phyloP scores from a whole-genome alignment of 352 stramenopile genomes.

The Globisporangium perplexum region DNA sequence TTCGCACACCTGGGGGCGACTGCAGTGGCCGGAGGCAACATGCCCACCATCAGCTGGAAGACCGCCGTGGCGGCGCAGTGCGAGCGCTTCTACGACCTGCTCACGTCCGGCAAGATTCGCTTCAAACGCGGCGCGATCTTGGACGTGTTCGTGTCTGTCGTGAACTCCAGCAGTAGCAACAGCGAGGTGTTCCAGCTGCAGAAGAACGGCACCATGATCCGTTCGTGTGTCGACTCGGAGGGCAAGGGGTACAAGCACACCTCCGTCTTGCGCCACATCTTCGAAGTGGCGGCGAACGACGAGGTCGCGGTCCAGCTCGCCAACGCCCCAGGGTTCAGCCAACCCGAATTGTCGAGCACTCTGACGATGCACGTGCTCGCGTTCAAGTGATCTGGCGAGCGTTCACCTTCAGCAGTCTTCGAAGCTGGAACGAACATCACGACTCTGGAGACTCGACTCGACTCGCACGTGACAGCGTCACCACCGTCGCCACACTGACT shows the following conservation, averaged over 20 bases:
- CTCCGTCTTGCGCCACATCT: background rate
- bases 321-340: background rate
- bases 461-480: too few species aligned
- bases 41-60: background rate
- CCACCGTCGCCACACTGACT: too few species aligned
- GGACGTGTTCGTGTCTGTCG: background rate
- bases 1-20: too few species aligned
- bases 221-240: background rate
- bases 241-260: background rate
- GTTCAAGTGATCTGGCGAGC: background rate
- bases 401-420: too few species aligned
- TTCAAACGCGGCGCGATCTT: background rate
- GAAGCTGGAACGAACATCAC: too few species aligned
- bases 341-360: background rate
- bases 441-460: too few species aligned
- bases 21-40: too few species aligned
- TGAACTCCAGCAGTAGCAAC: background rate
- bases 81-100: background rate
- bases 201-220: background rate
- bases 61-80: background rate
- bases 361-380: background rate
- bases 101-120: background rate
- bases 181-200: background rate
- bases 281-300: background rate
- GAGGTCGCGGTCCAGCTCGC: background rate